phyloP scores from a whole-genome alignment of 208 protist species.

The Naegleria lovaniensis region DNA sequence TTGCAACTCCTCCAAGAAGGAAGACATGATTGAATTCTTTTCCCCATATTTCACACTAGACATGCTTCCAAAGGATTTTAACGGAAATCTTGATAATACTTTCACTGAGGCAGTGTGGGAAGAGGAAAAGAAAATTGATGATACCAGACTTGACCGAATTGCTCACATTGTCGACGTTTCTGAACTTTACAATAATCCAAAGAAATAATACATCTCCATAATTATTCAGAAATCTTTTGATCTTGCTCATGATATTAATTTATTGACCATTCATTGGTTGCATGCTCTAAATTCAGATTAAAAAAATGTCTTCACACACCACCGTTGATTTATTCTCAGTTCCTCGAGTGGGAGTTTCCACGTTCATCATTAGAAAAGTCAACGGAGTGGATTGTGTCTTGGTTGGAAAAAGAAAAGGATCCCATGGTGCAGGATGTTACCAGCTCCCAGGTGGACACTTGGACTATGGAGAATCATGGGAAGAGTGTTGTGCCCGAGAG shows the following conservation, averaged over 20 bases:
- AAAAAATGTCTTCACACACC: neutral
- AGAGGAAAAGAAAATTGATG: neutral
- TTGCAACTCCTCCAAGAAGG: constrained; percentile 19
- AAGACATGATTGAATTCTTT: neutral
- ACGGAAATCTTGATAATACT: neutral
- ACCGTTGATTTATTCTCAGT: neutral
- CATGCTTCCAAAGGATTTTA: neutral
- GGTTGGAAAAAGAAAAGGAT: constrained; percentile 17
- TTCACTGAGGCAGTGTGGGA: neutral
- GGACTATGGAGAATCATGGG: constrained; percentile 23
- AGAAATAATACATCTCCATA: too few relatives aligned
- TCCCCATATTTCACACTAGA: neutral
- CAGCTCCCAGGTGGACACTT: constrained; percentile 25
- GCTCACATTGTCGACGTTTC: too few relatives aligned
- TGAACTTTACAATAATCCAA: too few relatives aligned
- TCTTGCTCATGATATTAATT: too few relatives aligned
- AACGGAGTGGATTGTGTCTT: neutral
- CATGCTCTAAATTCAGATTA: too few relatives aligned
- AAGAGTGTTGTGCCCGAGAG: constrained; percentile 7
- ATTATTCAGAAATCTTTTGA: too few relatives aligned
- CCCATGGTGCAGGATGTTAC: neutral
- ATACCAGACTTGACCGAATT: neutral
- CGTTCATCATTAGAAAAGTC: neutral
- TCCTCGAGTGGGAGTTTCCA: neutral
- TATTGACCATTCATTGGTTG: too few relatives aligned